Conservation (phyloP, 164 flowering plant genomes). For the Chloranthus sessilifolius region DNA sequence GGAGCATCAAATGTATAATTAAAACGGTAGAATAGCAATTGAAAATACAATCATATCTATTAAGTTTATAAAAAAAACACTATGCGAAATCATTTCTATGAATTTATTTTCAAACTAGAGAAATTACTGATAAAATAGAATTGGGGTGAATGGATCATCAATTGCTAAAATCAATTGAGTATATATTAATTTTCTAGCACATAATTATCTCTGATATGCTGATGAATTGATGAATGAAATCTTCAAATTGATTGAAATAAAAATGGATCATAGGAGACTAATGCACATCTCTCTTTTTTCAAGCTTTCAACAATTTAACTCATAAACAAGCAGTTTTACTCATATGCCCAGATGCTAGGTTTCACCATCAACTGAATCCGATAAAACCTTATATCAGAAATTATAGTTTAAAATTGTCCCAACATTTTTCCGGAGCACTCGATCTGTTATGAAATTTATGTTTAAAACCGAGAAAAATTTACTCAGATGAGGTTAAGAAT, state of each 20-base stretch:
- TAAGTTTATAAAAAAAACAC: neutral
- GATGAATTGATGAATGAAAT: too few species aligned
- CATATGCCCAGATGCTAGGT: neutral
- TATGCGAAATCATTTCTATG: neutral
- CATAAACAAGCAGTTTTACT: neutral
- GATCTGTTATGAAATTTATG: neutral
- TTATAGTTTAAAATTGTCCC: neutral
- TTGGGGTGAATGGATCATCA: too few species aligned
- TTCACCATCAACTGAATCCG: neutral
- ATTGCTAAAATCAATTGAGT: too few species aligned
- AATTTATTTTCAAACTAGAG: neutral
- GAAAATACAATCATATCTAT: too few species aligned
- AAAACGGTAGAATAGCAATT: too few species aligned
- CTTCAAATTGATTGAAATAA: too few species aligned
- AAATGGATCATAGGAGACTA: too few species aligned
- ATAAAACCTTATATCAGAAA: neutral
- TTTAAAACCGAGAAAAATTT: neutral
- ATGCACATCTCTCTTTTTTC: too few species aligned
- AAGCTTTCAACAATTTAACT: neutral
- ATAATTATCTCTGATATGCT: too few species aligned
- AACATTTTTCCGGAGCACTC: neutral
- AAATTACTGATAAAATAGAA: too few species aligned
- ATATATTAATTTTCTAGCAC: too few species aligned
- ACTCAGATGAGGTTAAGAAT: neutral
- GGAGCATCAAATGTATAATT: too few species aligned